These are phyloP conservation scores for Eucalyptus brandiana DNA, from an alignment of 345 rosid species.

Conservation along the genomic window DNA sequence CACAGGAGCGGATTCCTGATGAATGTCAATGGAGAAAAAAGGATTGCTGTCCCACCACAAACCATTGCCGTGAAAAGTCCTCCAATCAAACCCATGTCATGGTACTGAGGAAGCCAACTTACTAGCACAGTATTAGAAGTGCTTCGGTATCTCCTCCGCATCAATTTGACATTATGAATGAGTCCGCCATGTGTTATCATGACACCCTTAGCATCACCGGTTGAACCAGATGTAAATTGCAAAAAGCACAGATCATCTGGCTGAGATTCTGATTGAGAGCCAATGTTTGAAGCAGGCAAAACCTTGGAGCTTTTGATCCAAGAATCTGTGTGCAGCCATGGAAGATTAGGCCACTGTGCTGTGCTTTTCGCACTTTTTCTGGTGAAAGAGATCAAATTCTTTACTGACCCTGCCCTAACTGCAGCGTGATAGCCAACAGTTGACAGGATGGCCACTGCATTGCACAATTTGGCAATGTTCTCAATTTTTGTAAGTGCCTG, in stretches of 20 bases:
- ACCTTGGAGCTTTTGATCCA: slow-evolving; percentile 33
- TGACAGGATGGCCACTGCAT: slow-evolving; percentile 47
- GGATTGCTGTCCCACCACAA: slow-evolving; percentile 43
- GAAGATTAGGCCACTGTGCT: slow-evolving; percentile 49
- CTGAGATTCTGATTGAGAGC: slow-evolving; percentile 8
- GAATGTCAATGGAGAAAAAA: slow-evolving; percentile 52
- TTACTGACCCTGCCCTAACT: slow-evolving; percentile 48
- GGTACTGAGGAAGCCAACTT: slow-evolving; percentile 77
- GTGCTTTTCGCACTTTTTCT: slow-evolving; percentile 13
- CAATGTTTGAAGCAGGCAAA: not conserved
- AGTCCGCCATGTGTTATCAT: slow-evolving; percentile 58
- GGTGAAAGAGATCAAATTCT: slow-evolving; percentile 23
- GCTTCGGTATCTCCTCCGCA: slow-evolving; percentile 40
- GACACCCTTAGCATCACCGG: slow-evolving; percentile 68
- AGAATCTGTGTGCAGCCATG: slow-evolving; percentile 60
- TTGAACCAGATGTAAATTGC: slow-evolving; percentile 67
- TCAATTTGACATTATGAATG: slow-evolving; percentile 53
- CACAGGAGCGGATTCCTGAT: slow-evolving; percentile 54
- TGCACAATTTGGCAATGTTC: slow-evolving; percentile 41
- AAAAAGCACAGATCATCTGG: slow-evolving; percentile 42
- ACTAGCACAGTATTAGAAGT: slow-evolving; percentile 44
- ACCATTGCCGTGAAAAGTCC: slow-evolving; percentile 57
- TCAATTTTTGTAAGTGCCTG: slow-evolving; percentile 58
- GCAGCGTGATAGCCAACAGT: slow-evolving; percentile 48
- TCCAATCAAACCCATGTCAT: slow-evolving; percentile 71